These are phyloP conservation scores for Knufia petricola DNA, from an alignment of 2,329 filamentous ascomycete genomes.

Conservation along the genomic window DNA sequence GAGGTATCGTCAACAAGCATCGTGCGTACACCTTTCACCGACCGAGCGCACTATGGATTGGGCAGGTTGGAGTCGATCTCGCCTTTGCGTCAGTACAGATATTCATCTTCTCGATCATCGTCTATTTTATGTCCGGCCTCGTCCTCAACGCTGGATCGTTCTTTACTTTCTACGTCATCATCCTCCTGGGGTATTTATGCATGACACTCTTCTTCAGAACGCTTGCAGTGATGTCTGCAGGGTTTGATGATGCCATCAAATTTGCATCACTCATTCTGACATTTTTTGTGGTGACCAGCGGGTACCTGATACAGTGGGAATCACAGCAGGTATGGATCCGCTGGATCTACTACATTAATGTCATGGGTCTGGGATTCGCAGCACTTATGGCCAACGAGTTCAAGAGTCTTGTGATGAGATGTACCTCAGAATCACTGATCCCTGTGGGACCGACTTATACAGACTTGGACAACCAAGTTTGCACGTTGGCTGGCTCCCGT, in stretches of 20 bases:
- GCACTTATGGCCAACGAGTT: constrained; percentile 86
- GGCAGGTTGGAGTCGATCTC: constrained; percentile 62
- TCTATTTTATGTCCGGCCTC: constrained; percentile 70
- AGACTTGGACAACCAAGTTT: constrained; percentile 66
- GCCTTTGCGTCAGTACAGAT: constrained; percentile 63
- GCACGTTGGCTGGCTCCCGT: constrained; percentile 64
- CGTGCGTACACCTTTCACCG: constrained; percentile 73
- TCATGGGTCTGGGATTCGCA: constrained; percentile 64
- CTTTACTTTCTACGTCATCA: constrained; percentile 65
- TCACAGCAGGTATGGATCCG: constrained; percentile 64
- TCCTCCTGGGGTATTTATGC: constrained; percentile 57
- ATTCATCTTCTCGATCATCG: constrained; percentile 61
- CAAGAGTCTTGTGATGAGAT: constrained; percentile 56
- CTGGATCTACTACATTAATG: constrained; percentile 73
- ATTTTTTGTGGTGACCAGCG: constrained; percentile 69
- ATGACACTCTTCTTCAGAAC: constrained; percentile 74
- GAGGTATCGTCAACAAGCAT: constrained; percentile 74
- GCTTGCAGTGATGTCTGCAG: constrained; percentile 63
- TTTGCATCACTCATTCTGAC: constrained; percentile 71
- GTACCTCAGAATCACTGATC: constrained; percentile 57
- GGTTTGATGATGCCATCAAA: constrained; percentile 80
- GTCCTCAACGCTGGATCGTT: constrained; percentile 63
- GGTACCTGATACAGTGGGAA: constrained; percentile 74
- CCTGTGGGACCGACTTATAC: constrained; percentile 61
- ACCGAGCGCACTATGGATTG: constrained; percentile 73